These are phyloP conservation scores for Corymbia citriodora DNA, from an alignment of 441 rosid genomes.

Conservation along the genomic window DNA sequence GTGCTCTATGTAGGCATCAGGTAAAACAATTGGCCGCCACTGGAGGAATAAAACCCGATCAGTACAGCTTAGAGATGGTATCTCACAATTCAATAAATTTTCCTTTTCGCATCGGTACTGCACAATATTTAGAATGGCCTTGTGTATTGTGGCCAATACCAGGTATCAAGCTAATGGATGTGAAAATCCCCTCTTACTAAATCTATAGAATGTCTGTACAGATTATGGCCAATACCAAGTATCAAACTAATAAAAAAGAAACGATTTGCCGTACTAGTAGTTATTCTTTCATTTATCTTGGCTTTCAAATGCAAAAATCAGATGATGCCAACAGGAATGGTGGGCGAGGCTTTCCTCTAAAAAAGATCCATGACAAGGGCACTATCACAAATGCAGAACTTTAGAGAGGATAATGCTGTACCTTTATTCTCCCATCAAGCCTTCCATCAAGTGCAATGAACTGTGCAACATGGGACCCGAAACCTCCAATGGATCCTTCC, in stretches of 20 bases:
- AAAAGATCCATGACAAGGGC: not conserved
- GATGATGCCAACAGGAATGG: not conserved
- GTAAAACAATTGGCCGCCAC: conserved; percentile 94
- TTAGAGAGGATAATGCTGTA: conserved; percentile 7
- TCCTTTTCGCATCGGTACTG: not conserved
- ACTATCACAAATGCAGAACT: not conserved
- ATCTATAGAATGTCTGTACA: not conserved
- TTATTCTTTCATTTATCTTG: not conserved
- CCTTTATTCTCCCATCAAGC: conserved; percentile 80
- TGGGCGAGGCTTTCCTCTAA: not conserved
- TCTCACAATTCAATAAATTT: not conserved
- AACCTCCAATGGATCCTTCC: conserved; percentile 92
- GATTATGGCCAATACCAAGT: not conserved
- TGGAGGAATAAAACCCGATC: conserved; percentile 12
- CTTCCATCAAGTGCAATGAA: conserved; percentile 81
- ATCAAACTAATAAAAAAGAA: not conserved
- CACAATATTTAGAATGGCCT: not conserved
- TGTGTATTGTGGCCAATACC: not conserved
- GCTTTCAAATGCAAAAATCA: not conserved
- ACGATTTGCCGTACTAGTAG: not conserved
- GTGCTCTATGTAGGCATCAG: conserved; percentile 75
- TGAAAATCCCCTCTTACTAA: not conserved
- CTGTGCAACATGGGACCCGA: conserved; percentile 89
- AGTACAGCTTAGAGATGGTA: not conserved
- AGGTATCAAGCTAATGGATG: not conserved